These are phyloP conservation scores for Trichomonas gallinae DNA, from an alignment of 208 protist species.

Conservation along the genomic window DNA sequence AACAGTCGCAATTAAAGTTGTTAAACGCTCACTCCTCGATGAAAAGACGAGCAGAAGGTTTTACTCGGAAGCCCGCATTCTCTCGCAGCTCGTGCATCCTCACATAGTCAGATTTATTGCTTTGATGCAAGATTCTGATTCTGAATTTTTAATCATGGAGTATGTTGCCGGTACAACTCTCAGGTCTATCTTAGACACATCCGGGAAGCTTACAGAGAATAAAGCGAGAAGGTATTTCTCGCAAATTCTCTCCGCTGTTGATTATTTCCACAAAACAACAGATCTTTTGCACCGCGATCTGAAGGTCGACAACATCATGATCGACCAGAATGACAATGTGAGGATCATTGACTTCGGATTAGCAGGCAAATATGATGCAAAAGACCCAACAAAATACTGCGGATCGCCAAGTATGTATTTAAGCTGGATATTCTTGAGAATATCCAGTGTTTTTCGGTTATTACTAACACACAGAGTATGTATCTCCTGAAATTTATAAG, in stretches of 20 bases:
- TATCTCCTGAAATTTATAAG: background rate
- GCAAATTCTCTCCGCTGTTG: background rate
- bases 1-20: background rate
- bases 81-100: background rate
- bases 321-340: background rate
- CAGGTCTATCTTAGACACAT: background rate
- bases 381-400: background rate
- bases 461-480: background rate
- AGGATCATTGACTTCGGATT: conserved; percentile 6
- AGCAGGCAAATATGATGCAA: background rate
- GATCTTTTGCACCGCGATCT: background rate
- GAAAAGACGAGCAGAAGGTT: background rate
- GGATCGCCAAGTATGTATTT: background rate
- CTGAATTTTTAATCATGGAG: background rate
- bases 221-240: background rate
- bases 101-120: background rate
- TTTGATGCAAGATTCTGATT: background rate
- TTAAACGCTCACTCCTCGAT: background rate
- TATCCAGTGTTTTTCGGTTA: background rate
- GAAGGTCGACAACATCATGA: background rate
- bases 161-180: background rate
- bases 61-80: background rate
- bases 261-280: background rate
- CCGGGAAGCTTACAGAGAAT: background rate
- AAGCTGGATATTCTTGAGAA: background rate